Evolutionary conservation across 83 land plant genomes (phyloP).

Genomic region (Isoetes engelmannii): DNA sequence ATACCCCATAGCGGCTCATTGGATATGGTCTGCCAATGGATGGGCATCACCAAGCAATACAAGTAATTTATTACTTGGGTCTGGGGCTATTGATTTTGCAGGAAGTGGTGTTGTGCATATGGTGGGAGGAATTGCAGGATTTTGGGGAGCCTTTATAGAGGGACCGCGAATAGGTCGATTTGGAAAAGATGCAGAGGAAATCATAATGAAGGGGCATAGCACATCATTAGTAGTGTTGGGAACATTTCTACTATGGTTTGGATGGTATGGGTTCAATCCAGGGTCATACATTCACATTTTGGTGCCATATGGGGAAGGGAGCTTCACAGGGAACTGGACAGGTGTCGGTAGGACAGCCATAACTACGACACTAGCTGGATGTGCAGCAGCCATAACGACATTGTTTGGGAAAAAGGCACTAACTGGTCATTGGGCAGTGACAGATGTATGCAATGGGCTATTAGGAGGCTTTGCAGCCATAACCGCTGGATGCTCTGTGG

Average conservation of each 20-base stretch:
- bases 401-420: constrained; percentile 37
- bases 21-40: constrained; percentile 52
- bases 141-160: constrained; percentile 52
- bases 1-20: constrained; percentile 49
- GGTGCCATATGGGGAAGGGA: constrained; percentile 21
- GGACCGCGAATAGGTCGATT: constrained; percentile 48
- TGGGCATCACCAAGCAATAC: constrained; percentile 38
- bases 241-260: constrained; percentile 62
- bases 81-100: constrained; percentile 64
- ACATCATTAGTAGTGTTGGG: constrained; percentile 46
- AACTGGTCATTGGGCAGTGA: constrained; percentile 47
- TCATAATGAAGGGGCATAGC: constrained; percentile 41
- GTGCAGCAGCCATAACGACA: constrained; percentile 46
- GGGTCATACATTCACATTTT: constrained; percentile 39
- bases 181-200: constrained; percentile 33
- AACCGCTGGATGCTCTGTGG: constrained; percentile 66
- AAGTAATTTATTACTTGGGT: constrained; percentile 31
- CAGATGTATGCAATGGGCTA: constrained; percentile 52
- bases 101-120: constrained; percentile 60
- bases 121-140: constrained; percentile 53
- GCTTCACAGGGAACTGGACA: constrained; percentile 41
- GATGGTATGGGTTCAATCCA: constrained; percentile 80
- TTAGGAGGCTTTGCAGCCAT: constrained; percentile 59
- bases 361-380: constrained; percentile 50
- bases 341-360: constrained; percentile 46